Conservation (phyloP, 805 yeast species). For the Pichia kluyveri region DNA sequence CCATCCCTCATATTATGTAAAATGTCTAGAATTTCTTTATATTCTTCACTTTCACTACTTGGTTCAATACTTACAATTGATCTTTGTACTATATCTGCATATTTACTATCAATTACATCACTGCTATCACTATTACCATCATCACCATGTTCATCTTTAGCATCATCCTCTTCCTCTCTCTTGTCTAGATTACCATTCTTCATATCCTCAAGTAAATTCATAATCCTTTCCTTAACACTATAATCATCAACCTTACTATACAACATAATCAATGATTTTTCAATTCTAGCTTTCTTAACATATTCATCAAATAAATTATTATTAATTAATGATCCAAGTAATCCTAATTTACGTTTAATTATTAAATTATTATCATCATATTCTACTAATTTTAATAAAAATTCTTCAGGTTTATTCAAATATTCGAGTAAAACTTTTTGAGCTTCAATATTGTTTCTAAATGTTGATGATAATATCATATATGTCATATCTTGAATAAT, state of each 20-base stretch:
- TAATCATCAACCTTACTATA: slow-evolving; percentile 14
- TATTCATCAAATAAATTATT: slow-evolving; percentile 25
- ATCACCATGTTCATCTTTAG: slow-evolving; percentile 7
- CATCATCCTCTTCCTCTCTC: slow-evolving; percentile 5
- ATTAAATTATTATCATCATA: slow-evolving; percentile 7
- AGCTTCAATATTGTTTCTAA: slow-evolving; percentile 60
- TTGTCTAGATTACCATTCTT: background rate
- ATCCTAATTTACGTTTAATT: slow-evolving; percentile 38
- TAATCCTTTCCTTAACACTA: slow-evolving; percentile 29
- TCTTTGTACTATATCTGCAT: slow-evolving; percentile 31
- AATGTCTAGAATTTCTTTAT: slow-evolving; percentile 33
- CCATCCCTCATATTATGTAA: slow-evolving; percentile 26
- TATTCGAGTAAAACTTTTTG: slow-evolving; percentile 12
- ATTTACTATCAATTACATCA: slow-evolving; percentile 4
- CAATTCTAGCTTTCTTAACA: slow-evolving; percentile 16
- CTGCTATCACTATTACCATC: slow-evolving; percentile 8
- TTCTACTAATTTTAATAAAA: slow-evolving; percentile 12
- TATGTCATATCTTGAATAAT: slow-evolving; percentile 43
- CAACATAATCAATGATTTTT: slow-evolving; percentile 16
- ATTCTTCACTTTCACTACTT: slow-evolving; percentile 28
- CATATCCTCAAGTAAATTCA: slow-evolving; percentile 41
- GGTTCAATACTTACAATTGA: slow-evolving; percentile 20
- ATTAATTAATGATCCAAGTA: slow-evolving; percentile 38
- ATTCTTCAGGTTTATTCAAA: slow-evolving; percentile 13
- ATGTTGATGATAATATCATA: slow-evolving; percentile 54